Base-by-base conservation (phyloP, 208 protist genomes). In the Crithidia sp. region DNA sequence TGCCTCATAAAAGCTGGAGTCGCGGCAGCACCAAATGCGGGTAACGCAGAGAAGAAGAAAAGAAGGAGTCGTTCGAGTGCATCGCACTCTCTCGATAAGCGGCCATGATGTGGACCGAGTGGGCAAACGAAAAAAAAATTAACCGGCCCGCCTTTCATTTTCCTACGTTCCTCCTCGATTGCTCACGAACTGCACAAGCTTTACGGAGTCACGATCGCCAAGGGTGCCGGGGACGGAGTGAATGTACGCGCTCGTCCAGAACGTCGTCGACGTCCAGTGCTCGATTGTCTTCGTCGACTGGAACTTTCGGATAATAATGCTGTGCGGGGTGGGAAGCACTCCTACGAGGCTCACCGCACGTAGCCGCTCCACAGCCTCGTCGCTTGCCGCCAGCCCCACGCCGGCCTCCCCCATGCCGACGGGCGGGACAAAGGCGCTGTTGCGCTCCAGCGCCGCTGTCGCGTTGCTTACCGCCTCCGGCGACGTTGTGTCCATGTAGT, bases 221-320 rank as follows among this genome's bases (percentile, higher is more conserved):
- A 93, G 71, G 6, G 79, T 68, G 16, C 88, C 87, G 52, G 55
- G 47, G 3, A 61, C 50, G 7, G 79, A 75, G 59, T 85, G 67
- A 40, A 84, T 82, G 67, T 89, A 97, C 47, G 94, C 71, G 5
- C 82, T 92, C 28, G 81, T 89, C 93, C 94, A 98, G 41, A 91
- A 84, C 39, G 86, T 89, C 19, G 71, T 66, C 28, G 83, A 77
- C 10, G 90, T 82, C 94, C 95, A 98, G 63, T 87, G 69, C 52
- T 95, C 90, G 14, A 89, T 88, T 16, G 58, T 40, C 5, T 56
- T 59, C n/a, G 94, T 94, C 9, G 79, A 74, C 43, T 88, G 81
- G 53, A 97, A 88, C 47, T 78, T 75, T 16, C 86, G 81, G 9
- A 88, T 83, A 13, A 95, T 73, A 49, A 98, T 94, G 54, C 74